These are phyloP conservation scores for Rhizoclosmatium sp. DNA, from an alignment of 192 early-diverging fungal genomes.

Conservation along the genomic window DNA sequence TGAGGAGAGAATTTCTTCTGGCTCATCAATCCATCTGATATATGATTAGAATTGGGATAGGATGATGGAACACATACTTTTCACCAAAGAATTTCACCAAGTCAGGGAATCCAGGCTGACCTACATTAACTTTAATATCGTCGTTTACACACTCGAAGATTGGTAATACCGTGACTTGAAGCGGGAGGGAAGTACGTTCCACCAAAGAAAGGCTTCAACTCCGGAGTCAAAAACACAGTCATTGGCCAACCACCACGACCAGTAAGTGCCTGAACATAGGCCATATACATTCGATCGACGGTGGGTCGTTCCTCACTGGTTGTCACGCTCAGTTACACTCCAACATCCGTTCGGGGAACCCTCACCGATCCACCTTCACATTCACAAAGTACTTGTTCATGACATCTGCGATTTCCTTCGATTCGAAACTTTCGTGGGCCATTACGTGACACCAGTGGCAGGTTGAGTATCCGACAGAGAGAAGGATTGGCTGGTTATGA, in stretches of 20 bases:
- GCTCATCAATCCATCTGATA: constrained; percentile 52
- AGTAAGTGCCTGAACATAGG: constrained; percentile 63
- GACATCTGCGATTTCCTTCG: constrained; percentile 56
- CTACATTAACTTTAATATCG: background rate
- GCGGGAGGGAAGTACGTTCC: constrained; percentile 50
- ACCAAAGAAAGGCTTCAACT: constrained; percentile 51
- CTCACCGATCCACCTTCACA: constrained; percentile 59
- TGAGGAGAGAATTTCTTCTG: constrained; percentile 41
- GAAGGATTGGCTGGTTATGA: constrained; percentile 63
- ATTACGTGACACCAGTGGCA: constrained; percentile 73
- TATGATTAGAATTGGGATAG: background rate
- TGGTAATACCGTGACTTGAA: constrained; percentile 27
- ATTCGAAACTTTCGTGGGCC: constrained; percentile 73
- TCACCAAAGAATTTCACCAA: constrained; percentile 34
- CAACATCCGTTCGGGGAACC: background rate
- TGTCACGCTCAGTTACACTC: background rate
- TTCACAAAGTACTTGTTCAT: constrained; percentile 72
- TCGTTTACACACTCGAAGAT: background rate
- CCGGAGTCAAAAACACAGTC: constrained; percentile 67
- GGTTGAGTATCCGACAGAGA: constrained; percentile 75
- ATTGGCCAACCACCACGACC: constrained; percentile 79
- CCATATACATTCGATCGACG: constrained; percentile 73
- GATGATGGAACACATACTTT: constrained; percentile 20
- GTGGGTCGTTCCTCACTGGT: constrained; percentile 66
- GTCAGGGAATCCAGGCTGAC: constrained; percentile 44